Evolutionary conservation across 2,329 filamentous ascomycete species (phyloP).

Genomic region (Calycina herbarum): DNA sequence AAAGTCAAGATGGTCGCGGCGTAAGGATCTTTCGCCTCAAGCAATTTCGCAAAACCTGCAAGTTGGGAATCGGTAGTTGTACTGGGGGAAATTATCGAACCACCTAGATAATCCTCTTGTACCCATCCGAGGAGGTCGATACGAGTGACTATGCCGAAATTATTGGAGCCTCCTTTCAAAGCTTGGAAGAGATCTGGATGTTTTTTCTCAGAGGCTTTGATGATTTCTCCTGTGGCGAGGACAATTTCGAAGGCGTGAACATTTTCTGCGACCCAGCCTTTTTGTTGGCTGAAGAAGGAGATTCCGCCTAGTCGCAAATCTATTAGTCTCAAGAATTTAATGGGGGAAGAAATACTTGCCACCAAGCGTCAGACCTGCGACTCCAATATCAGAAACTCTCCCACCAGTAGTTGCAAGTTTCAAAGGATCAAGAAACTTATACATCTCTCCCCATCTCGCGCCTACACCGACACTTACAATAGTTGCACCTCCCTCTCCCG

Average conservation of each 20-base stretch:
- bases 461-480: not conserved
- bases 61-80: not conserved
- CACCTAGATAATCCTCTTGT: not conserved
- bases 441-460: not conserved
- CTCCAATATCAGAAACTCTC: slow-evolving; percentile 2
- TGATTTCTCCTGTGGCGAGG: not conserved
- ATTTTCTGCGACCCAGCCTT: not conserved
- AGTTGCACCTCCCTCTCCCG: not conserved
- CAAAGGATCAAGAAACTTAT: not conserved
- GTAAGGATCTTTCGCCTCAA: not conserved
- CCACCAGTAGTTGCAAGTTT: not conserved
- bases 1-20: not conserved
- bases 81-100: not conserved
- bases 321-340: no score
- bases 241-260: not conserved
- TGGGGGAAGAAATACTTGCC: not conserved
- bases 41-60: not conserved
- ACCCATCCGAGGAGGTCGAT: not conserved
- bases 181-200: not conserved
- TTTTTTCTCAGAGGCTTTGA: not conserved
- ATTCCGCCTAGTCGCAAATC: not conserved
- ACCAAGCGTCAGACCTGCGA: not conserved
- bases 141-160: not conserved
- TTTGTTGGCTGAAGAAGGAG: not conserved
- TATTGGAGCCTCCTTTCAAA: not conserved